Evolutionary conservation across 148 eudicot species (phyloP), one percentile per base, ranked within the genome.

Genomic region (Drosera capensis): DNA sequence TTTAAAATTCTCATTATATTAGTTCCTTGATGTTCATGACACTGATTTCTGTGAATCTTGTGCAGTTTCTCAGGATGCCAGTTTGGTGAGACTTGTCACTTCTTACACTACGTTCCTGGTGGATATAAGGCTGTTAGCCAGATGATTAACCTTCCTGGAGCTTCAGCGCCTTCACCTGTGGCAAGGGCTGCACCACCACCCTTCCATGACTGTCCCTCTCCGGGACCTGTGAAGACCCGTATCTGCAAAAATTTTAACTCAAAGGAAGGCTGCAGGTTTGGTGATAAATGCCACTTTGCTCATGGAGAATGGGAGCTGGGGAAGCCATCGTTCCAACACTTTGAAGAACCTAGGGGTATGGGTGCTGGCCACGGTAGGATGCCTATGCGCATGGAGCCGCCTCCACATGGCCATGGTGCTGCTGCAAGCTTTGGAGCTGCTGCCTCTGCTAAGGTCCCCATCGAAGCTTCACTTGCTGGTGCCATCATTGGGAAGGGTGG

Each of bases 301-400:
- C 97, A 88, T 29, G 87, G 92, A 1, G 97, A 88, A 31, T 67
- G 87, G 81, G 92, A 88, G 59, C 81, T 80, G 23, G 84, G 84
- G 12, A 78, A 63, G 57, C 84, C 92, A n/a, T 47, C 70, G 1
- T 23, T 60, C 24, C 71, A 66, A 3, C 34, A 68, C 9, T 64
- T 65, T 43, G 77, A 75, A 35, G 82, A 78, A 45, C 77, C 71
- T 24, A 80, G 74, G 45, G 61, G 52, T 29, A 64, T 71, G 80
- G 79, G 79, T 46, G 70, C 51, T 12, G 44, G 69, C 57, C 45
- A 61, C 0, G 77, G 83, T 36, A 57, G 85, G 51, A 65, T 59
- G 60, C 70, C 64, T 3, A 49, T 76, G 7, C 57, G 72, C 37
- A 68, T 71, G 77, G 84, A 73, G 22, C 71, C 63, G 22, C 71